These are phyloP conservation scores for Eucalyptus tenuipes DNA, from an alignment of 345 rosid genomes.

Conservation along the genomic window DNA sequence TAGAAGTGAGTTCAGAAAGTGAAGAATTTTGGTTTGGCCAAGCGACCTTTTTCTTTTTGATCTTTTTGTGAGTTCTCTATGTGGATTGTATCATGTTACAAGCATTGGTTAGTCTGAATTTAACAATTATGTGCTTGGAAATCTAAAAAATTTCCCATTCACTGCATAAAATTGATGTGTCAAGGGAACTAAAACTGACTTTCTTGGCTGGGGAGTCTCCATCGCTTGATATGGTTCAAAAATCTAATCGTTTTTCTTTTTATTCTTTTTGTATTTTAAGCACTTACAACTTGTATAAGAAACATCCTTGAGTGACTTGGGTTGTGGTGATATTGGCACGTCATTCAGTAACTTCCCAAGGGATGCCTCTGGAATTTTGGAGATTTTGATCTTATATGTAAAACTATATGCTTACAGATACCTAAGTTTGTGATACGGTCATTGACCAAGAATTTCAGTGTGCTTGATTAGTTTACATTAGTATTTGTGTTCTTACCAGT, in stretches of 20 bases:
- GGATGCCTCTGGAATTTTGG: not conserved
- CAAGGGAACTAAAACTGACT: not conserved
- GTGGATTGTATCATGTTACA: not conserved
- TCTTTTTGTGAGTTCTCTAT: not conserved
- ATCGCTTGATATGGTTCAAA: not conserved
- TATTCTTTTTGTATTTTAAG: not conserved
- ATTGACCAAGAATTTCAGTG: not conserved
- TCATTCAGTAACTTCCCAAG: not conserved
- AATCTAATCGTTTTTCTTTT: not conserved
- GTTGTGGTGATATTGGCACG: not conserved
- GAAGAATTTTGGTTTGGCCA: not conserved
- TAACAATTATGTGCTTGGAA: not conserved
- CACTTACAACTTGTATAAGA: not conserved
- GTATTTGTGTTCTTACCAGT: not conserved
- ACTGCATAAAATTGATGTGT: not conserved
- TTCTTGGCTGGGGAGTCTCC: not conserved
- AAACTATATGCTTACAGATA: not conserved
- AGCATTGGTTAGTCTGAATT: not conserved
- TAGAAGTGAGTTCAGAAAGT: not conserved
- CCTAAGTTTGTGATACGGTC: not conserved
- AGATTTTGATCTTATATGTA: not conserved
- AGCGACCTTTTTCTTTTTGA: not conserved
- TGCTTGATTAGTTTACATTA: not conserved
- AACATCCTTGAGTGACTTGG: not conserved
- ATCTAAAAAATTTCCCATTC: not conserved